Evolutionary conservation across 1,284 basidiomycete genomes (phyloP).

Genomic region (Cryptococcus floricola): DNA sequence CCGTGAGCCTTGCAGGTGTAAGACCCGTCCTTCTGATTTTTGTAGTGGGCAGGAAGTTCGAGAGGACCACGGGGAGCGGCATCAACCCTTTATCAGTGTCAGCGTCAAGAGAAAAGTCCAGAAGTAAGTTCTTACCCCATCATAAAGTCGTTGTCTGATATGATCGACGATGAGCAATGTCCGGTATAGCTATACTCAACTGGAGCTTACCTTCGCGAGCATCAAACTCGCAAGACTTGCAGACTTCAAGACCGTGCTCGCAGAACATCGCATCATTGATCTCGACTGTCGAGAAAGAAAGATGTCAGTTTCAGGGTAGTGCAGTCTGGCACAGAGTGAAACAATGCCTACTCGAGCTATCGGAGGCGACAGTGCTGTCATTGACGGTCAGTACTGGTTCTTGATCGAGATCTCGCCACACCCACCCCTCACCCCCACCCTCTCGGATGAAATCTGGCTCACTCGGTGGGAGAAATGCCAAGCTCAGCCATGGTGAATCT

Average conservation of each 20-base stretch:
- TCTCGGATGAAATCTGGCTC: constrained; percentile 12
- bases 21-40: constrained; percentile 45
- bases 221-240: constrained; percentile 44
- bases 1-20: constrained; percentile 49
- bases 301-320: neutral
- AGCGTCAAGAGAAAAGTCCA: neutral
- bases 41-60: constrained; percentile 43
- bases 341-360: constrained; percentile 24
- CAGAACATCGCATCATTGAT: constrained; percentile 51
- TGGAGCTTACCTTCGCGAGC: constrained; percentile 38
- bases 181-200: too few species aligned
- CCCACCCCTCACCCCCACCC: neutral
- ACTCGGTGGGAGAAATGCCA: constrained; percentile 44
- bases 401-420: neutral
- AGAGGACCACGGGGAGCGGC: constrained; percentile 41
- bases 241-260: constrained; percentile 50
- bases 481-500: constrained; percentile 26
- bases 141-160: constrained; percentile 47
- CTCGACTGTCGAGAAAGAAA: constrained; percentile 36
- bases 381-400: neutral
- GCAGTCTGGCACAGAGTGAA: neutral
- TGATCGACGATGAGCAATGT: neutral
- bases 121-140: constrained; percentile 35
- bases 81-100: constrained; percentile 30
- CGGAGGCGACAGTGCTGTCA: constrained; percentile 14